Base-by-base conservation (phyloP, 345 rosid species). In the Erysimum cheiranthoides region DNA sequence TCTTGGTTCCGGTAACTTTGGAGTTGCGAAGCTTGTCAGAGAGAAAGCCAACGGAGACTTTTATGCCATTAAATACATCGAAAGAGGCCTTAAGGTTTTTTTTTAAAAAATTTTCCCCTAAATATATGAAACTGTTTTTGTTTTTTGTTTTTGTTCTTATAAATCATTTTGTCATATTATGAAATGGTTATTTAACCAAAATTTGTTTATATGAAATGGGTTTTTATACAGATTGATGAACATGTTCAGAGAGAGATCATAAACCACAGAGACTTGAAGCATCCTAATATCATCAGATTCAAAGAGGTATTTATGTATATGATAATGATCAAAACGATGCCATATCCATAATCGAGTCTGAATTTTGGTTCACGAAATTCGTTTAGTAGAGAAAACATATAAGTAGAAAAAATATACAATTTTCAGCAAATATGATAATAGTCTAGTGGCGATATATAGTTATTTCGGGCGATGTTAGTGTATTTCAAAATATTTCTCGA, bases 241-340 rank as follows among this genome's bases (percentile, higher is more conserved):
- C 92, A 89, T 80, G 97, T 93, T 27, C 96, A 90, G 73, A 88
- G 98, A 78, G 98, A 93, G 87, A 93, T 93, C 69, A 93, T 91
- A 78, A 93, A 91, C 78, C 98, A 91, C 78, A 88, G 98, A 73
- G 85, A 94, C 71, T 84, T 91, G 62, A 89, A 90, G 76, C 98
- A 93, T 75, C 94, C 94, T 5, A 91, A 93, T 71, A 93, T 93
- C 54, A 85, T 89, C 68, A 83, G 93, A 63, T 93, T 93, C 71
- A 91, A 87, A 79, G 97, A 89, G 92, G 98, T 84, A 83, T 14
- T 9, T 43, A 45, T 28, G 5, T 45, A 35, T 39, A 52, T 60
- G 3, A 16, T 16, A 16, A 9, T 73, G 69, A n/a, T 72, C 13
- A 18, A 11, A 43, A 42, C 32, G 43, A 49, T 59, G 51, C 8